Base-by-base conservation (phyloP, 2,329 filamentous ascomycete species). In the Talaromyces sp. region DNA sequence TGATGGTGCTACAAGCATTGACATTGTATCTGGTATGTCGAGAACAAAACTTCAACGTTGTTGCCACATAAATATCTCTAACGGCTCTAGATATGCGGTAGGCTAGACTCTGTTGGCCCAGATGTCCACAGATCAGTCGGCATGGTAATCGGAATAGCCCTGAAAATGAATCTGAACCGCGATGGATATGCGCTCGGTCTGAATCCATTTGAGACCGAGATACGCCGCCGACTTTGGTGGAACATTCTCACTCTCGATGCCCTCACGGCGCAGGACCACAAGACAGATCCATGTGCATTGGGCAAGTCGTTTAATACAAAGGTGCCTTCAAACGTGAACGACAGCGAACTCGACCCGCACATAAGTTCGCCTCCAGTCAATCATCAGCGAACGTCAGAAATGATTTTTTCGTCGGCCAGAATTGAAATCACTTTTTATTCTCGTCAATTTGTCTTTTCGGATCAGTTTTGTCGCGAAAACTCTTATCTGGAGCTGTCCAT, bases 181-280 rank as follows among this genome's bases (percentile, higher is more conserved):
- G 85, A 88, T 64, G 83, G 84, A 2, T 75, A 75, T 15, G 84
- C 85, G 64, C 74, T 72, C 2, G 53, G 75, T 22, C 74, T 87
- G 0, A 73, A 78, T 0, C 83, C 84, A 0, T 87, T 85, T 65
- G 83, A 87, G 61, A 78, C 82, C 5, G 85, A 88, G 68, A 84
- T 85, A 76, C 77, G 84, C 22, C 77, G 84, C 61, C 75, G 85
- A 22, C 71, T 85, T 4, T 88, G 85, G 85, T 87, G 84, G 82
- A 80, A 84, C 62, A 71, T 87, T 2, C 67, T 70, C 32, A 63
- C 68, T 6, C 62, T 73, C 3, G 71, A 73, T 25, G 66, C 70
- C 58, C 65, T 69, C n/a, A 65, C 58, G 15, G 69, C 68, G 6
- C 67, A 70, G 54, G 70, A 73, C 17, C 65, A 72, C 51, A 70